Percentiles rank a stretch among this genome's conserved stretches.
phyloP scores from a whole-genome alignment of 2,329 filamentous ascomycete genomes.

The Aspergillus aculeatinus region DNA sequence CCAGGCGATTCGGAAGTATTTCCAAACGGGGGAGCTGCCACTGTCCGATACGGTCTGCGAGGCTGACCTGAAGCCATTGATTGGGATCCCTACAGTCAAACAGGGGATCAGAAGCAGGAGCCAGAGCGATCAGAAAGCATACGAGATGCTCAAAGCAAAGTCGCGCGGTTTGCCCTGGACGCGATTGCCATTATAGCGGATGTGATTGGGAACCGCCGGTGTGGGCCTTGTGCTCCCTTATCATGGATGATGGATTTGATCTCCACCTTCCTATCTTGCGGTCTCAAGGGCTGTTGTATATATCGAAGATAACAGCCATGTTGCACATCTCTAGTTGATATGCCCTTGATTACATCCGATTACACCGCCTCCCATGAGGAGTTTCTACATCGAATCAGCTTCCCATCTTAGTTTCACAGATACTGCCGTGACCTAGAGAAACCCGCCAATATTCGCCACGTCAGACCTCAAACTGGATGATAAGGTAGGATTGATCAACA shows the following conservation, averaged over 20 bases:
- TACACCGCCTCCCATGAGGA: no score
- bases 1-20: slow-evolving; percentile 40
- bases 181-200: slow-evolving; percentile 10
- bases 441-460: no score
- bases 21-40: slow-evolving; percentile 43
- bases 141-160: slow-evolving; percentile 21
- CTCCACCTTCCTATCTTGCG: not conserved
- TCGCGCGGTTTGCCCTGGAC: slow-evolving; percentile 4
- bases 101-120: slow-evolving; percentile 3
- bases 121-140: slow-evolving; percentile 14
- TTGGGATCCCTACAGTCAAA: slow-evolving; percentile 19
- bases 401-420: no score
- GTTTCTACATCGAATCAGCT: no score
- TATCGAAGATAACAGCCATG: not conserved
- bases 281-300: not conserved
- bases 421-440: no score
- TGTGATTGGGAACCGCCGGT: not conserved
- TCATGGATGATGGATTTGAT: not conserved
- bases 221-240: not conserved
- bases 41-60: slow-evolving; percentile 35
- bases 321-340: no score
- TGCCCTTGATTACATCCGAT: no score
- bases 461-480: no score
- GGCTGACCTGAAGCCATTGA: slow-evolving; percentile 37
- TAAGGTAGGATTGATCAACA: no score